phyloP scores from a whole-genome alignment of 1,284 basidiomycete genomes.

The Tremellales sp. region DNA sequence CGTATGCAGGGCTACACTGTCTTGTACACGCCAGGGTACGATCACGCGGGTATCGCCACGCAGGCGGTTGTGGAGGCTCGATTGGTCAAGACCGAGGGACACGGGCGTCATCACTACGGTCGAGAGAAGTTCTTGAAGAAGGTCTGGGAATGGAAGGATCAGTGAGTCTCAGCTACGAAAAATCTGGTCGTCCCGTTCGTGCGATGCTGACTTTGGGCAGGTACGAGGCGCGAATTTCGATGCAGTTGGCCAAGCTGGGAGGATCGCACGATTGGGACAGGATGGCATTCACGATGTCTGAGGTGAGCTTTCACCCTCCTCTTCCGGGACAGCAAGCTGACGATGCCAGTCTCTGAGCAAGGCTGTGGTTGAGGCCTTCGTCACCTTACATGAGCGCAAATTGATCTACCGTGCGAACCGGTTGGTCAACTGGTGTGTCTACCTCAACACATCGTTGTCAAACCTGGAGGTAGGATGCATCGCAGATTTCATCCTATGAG shows the following conservation, averaged over 20 bases:
- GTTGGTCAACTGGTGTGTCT: constrained; percentile 97
- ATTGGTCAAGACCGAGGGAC: constrained; percentile 74
- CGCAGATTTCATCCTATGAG: too few species aligned
- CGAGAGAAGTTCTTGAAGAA: constrained; percentile 87
- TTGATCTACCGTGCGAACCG: constrained; percentile 94
- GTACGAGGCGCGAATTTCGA: constrained; percentile 86
- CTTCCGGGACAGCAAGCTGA: too few species aligned
- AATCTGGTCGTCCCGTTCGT: not conserved
- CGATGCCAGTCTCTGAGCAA: constrained; percentile 64
- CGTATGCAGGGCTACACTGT: constrained; percentile 93
- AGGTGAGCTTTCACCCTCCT: constrained; percentile 54
- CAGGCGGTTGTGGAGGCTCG: constrained; percentile 97
- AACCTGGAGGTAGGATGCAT: constrained; percentile 81
- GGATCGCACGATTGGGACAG: constrained; percentile 93
- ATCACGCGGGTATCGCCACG: constrained; percentile 98
- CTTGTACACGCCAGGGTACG: constrained; percentile 90
- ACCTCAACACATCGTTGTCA: constrained; percentile 91
- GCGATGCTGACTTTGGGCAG: constrained; percentile 5
- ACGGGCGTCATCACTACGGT: constrained; percentile 89
- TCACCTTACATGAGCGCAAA: constrained; percentile 85
- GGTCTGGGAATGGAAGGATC: constrained; percentile 96
- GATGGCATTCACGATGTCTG: constrained; percentile 93
- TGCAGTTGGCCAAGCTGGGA: constrained; percentile 83
- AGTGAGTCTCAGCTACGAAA: constrained; percentile 67
- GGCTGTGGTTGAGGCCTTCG: constrained; percentile 91